Evolutionary conservation across 164 flowering plant species (phyloP).

Genomic region (Aristolochia californica): DNA sequence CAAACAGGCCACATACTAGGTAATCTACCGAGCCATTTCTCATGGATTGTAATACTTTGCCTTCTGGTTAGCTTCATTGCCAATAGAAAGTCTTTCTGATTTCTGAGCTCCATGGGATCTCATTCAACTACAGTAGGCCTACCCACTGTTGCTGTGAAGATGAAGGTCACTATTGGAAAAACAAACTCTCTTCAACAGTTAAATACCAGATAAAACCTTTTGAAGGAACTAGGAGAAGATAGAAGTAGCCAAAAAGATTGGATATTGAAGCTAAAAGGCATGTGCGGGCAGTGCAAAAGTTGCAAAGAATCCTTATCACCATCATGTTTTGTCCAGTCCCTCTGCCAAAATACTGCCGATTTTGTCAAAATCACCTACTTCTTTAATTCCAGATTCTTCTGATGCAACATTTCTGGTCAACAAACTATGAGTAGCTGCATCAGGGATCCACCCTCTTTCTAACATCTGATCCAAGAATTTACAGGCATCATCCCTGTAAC

Average conservation of each 20-base stretch:
- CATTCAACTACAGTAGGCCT: constrained; percentile 1
- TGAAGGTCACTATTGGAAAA: no score
- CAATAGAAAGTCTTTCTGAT: no score
- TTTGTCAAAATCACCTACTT: constrained; percentile 21
- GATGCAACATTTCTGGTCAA: constrained; percentile 31
- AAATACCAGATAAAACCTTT: no score
- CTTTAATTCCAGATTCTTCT: constrained; percentile 7
- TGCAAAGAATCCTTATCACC: constrained; percentile 3
- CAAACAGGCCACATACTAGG: background rate
- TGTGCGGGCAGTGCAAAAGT: constrained; percentile 20
- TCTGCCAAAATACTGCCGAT: constrained; percentile 52
- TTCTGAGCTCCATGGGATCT: no score
- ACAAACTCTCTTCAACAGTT: no score
- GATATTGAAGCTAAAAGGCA: no score
- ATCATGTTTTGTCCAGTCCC: constrained; percentile 21
- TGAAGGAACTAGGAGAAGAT: no score
- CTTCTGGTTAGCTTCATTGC: no score
- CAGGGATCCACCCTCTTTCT: constrained; percentile 72
- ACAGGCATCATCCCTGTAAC: constrained; percentile 31
- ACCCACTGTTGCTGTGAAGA: no score
- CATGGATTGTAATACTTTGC: no score
- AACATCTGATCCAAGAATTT: constrained; percentile 52
- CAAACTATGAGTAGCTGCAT: constrained; percentile 43
- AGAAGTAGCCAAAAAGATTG: no score
- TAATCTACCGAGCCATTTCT: no score